These are phyloP conservation scores for Podosphaera leucotricha DNA, from an alignment of 2,329 filamentous ascomycete genomes.

Conservation along the genomic window DNA sequence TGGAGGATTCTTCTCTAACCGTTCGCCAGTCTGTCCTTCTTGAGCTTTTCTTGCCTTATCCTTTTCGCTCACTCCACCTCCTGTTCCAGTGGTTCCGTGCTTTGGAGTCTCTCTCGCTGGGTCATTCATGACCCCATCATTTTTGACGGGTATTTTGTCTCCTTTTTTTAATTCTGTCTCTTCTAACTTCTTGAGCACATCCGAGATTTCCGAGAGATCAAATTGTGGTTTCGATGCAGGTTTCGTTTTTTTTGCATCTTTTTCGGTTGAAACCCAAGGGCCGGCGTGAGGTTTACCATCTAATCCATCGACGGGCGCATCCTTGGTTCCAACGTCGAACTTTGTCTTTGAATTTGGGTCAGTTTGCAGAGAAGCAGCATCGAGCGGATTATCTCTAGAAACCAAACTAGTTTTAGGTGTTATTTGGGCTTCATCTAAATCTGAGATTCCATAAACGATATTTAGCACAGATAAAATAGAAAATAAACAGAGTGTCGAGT, in stretches of 20 bases:
- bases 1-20: conserved; percentile 50
- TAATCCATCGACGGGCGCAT: conserved; percentile 74
- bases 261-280: conserved; percentile 43
- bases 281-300: conserved; percentile 87
- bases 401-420: conserved; percentile 8
- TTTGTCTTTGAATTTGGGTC: conserved; percentile 15
- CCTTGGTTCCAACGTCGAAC: conserved; percentile 33
- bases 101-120: conserved; percentile 52
- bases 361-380: conserved; percentile 7
- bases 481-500: conserved; percentile 27
- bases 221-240: conserved; percentile 15
- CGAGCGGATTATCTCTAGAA: conserved; percentile 7
- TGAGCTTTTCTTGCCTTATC: conserved; percentile 49
- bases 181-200: conserved; percentile 27
- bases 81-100: conserved; percentile 67
- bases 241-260: conserved; percentile 21
- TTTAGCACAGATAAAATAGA: conserved; percentile 35
- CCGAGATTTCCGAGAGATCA: conserved; percentile 15
- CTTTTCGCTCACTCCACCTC: conserved; percentile 75
- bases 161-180: conserved; percentile 26
- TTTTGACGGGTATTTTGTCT: conserved; percentile 35
- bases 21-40: conserved; percentile 41
- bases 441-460: conserved; percentile 22
- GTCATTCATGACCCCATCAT: conserved; percentile 85
- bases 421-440: conserved; percentile 7